These are phyloP conservation scores for Cyberlindnera bimundalis DNA, from an alignment of 805 yeast genomes.

Conservation along the genomic window DNA sequence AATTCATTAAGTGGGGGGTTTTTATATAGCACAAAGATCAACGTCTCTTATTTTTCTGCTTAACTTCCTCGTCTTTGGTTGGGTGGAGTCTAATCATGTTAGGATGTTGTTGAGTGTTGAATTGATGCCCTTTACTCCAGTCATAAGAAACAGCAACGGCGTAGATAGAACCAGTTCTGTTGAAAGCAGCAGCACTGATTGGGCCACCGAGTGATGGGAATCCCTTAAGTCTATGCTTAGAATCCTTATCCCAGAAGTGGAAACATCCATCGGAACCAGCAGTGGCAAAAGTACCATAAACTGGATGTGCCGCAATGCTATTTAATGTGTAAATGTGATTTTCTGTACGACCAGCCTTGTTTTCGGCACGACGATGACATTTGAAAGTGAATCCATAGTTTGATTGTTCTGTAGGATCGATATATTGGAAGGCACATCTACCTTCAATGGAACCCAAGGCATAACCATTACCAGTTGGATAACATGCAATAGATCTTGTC, in stretches of 20 bases:
- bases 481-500: constrained; percentile 78
- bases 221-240: constrained; percentile 79
- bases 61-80: constrained; percentile 80
- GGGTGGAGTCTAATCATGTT: constrained; percentile 79
- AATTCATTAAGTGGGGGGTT: no score
- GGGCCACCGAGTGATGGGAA: constrained; percentile 66
- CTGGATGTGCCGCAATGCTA: constrained; percentile 81
- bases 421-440: constrained; percentile 89
- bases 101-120: constrained; percentile 71
- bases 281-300: constrained; percentile 86
- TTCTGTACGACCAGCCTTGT: constrained; percentile 50
- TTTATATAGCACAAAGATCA: no score
- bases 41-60: constrained; percentile 41
- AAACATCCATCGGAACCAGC: constrained; percentile 94
- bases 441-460: constrained; percentile 95
- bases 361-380: constrained; percentile 79
- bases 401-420: constrained; percentile 75
- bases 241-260: constrained; percentile 95
- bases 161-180: constrained; percentile 75
- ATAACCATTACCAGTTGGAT: constrained; percentile 88
- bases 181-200: constrained; percentile 76
- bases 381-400: constrained; percentile 82
- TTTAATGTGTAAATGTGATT: constrained; percentile 75
- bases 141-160: constrained; percentile 94
- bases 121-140: constrained; percentile 90